A percentile compares a stretch with the other conserved stretches of the same genome.
These are phyloP conservation scores for Cryptococcus sp. DNA, from an alignment of 1,284 basidiomycete species.

Conservation along the genomic window DNA sequence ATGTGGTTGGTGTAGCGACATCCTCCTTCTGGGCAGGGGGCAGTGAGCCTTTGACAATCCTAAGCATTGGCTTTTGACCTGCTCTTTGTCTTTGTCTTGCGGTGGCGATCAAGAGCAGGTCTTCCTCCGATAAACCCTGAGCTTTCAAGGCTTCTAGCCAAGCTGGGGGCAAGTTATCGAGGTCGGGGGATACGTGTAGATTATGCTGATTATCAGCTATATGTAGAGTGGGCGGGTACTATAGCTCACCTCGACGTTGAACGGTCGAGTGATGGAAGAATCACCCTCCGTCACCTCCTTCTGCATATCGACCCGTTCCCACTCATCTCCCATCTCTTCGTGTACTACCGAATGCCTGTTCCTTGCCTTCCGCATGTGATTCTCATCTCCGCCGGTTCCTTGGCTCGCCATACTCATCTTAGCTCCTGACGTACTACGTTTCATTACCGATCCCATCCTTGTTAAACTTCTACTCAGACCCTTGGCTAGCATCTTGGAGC, in stretches of 20 bases:
- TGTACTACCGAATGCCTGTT: not conserved
- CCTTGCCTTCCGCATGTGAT: constrained; percentile 1
- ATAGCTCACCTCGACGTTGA: constrained; percentile 36
- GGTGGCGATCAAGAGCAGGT: constrained; percentile 33
- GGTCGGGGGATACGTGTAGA: constrained; percentile 38
- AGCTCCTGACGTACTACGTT: constrained; percentile 11
- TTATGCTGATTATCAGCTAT: constrained; percentile 30
- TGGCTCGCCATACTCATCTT: not conserved
- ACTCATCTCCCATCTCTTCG: constrained; percentile 1
- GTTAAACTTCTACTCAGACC: constrained; percentile 24
- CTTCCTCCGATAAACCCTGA: constrained; percentile 37
- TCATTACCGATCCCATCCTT: constrained; percentile 30
- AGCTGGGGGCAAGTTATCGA: constrained; percentile 31
- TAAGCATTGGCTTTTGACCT: not conserved
- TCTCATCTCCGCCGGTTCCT: not conserved
- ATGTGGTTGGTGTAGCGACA: not conserved
- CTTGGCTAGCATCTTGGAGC: constrained; percentile 10
- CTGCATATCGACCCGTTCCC: not conserved
- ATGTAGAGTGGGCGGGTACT: not conserved
- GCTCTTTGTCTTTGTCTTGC: constrained; percentile 22
- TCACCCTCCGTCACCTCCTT: constrained; percentile 18
- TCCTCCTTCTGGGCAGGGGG: not conserved
- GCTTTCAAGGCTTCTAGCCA: constrained; percentile 33
- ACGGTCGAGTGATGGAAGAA: constrained; percentile 32
- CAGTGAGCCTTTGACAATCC: not conserved